These are phyloP conservation scores for Penicillium sclerotigenum DNA, from an alignment of 2,329 filamentous ascomycete species.

Conservation along the genomic window DNA sequence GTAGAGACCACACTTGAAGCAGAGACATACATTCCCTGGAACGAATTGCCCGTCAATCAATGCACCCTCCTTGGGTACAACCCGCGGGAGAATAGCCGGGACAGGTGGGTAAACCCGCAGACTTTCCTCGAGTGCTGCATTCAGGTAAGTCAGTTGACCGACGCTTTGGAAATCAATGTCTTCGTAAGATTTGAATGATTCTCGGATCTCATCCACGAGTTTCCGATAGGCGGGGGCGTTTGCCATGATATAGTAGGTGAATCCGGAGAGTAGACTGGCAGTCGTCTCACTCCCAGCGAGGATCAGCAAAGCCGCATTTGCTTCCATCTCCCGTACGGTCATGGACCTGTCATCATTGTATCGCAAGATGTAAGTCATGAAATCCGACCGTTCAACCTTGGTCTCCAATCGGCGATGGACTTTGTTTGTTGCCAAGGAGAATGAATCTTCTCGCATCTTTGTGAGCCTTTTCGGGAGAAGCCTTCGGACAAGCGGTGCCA, in stretches of 20 bases:
- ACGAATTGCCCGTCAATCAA: slow-evolving; percentile 37
- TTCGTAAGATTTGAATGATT: slow-evolving; percentile 17
- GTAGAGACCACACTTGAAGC: not conserved
- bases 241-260: slow-evolving; percentile 36
- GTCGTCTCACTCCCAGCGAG: slow-evolving; percentile 48
- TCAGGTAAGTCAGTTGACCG: slow-evolving; percentile 35
- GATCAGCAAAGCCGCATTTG: slow-evolving; percentile 39
- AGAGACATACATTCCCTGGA: slow-evolving; percentile 26
- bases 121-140: slow-evolving; percentile 42
- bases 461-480: slow-evolving; percentile 6
- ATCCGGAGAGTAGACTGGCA: slow-evolving; percentile 40
- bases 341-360: slow-evolving; percentile 30
- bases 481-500: slow-evolving; percentile 16
- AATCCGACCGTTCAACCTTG: slow-evolving; percentile 33
- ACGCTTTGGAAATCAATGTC: slow-evolving; percentile 36
- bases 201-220: slow-evolving; percentile 19
- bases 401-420: slow-evolving; percentile 27
- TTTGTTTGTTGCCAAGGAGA: slow-evolving; percentile 17
- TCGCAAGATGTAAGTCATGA: slow-evolving; percentile 41
- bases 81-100: slow-evolving; percentile 32
- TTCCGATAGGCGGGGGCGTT: slow-evolving; percentile 17
- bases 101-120: slow-evolving; percentile 45
- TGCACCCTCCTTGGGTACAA: slow-evolving; percentile 36
- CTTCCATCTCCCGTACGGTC: slow-evolving; percentile 38
- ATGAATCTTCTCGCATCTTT: slow-evolving; percentile 15